These are phyloP conservation scores for Angomonas ambiguus DNA, from an alignment of 208 protist genomes.

Conservation along the genomic window DNA sequence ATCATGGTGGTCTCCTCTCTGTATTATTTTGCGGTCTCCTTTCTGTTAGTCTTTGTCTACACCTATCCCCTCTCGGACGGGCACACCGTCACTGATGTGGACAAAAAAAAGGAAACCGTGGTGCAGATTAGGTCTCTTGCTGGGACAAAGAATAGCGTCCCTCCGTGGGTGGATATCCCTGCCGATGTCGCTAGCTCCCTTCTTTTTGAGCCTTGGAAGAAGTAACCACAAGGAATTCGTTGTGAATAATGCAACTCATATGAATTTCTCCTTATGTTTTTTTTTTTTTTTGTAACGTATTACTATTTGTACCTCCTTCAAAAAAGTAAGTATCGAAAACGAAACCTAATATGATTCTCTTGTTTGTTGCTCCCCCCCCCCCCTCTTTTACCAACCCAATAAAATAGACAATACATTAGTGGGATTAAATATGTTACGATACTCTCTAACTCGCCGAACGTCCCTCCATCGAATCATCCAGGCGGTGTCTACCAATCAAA, in stretches of 20 bases:
- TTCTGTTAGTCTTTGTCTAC: slow-evolving; percentile 57
- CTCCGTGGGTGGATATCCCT: slow-evolving; percentile 80
- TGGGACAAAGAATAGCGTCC: slow-evolving; percentile 53
- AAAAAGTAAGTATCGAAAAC: too few relatives aligned
- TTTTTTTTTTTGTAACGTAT: not conserved
- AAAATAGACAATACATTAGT: not conserved
- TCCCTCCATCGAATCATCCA: slow-evolving; percentile 13
- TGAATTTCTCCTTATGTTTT: not conserved
- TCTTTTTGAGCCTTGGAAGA: slow-evolving; percentile 81
- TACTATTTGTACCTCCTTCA: not conserved
- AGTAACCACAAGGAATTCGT: slow-evolving; percentile 15
- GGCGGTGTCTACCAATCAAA: not conserved
- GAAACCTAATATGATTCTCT: too few relatives aligned
- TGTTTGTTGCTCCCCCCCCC: not conserved
- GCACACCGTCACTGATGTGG: slow-evolving; percentile 64
- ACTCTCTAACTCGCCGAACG: slow-evolving; percentile 15
- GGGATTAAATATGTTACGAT: not conserved
- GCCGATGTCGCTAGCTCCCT: slow-evolving; percentile 67
- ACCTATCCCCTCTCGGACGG: slow-evolving; percentile 77
- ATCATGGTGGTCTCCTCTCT: slow-evolving; percentile 70
- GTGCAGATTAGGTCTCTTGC: slow-evolving; percentile 43
- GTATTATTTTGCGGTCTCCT: slow-evolving; percentile 63
- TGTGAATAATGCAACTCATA: not conserved
- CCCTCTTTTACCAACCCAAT: not conserved
- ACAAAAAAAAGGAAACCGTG: slow-evolving; percentile 50